Percentiles rank a stretch among this genome's conserved stretches.
These are phyloP conservation scores for Juncus effusus DNA, from an alignment of 176 grass and related monocot species.

Conservation along the genomic window DNA sequence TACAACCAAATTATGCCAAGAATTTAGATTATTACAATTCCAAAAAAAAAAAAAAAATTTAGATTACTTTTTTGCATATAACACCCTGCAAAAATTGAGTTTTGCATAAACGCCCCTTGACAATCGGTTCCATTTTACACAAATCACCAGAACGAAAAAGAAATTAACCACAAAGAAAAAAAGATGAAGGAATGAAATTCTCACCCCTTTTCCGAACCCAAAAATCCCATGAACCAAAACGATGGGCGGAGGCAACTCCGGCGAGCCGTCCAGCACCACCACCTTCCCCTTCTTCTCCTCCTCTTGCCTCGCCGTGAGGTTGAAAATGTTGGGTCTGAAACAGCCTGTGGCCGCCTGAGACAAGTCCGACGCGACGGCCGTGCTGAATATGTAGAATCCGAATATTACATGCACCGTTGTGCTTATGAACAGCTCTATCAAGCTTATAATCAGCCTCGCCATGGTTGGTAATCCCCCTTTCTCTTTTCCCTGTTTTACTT, in stretches of 20 bases:
- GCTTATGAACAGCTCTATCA: constrained; percentile 81
- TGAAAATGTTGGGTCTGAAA: constrained; percentile 39
- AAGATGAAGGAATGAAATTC: background rate
- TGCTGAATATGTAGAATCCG: constrained; percentile 88
- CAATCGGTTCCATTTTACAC: no score
- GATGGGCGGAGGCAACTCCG: constrained; percentile 52
- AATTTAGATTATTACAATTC: background rate
- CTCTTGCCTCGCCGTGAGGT: constrained; percentile 36
- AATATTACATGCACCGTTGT: constrained; percentile 70
- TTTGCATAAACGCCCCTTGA: constrained; percentile 6
- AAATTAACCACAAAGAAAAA: background rate
- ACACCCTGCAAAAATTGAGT: constrained; percentile 27
- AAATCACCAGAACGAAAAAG: background rate
- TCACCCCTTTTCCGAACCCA: constrained; percentile 95
- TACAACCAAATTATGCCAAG: constrained; percentile 1
- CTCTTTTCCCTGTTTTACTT: background rate
- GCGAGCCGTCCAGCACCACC: constrained; percentile 53
- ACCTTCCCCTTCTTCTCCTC: constrained; percentile 28
- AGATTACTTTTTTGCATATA: background rate
- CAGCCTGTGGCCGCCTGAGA: constrained; percentile 63
- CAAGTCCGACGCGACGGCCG: constrained; percentile 79
- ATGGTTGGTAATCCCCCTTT: constrained; percentile 22
- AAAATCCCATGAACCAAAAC: constrained; percentile 97
- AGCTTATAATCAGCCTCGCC: constrained; percentile 60
- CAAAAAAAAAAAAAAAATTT: background rate